Base-by-base conservation (phyloP, 1,139 yeast genomes). In the Kazachstania sp. region DNA sequence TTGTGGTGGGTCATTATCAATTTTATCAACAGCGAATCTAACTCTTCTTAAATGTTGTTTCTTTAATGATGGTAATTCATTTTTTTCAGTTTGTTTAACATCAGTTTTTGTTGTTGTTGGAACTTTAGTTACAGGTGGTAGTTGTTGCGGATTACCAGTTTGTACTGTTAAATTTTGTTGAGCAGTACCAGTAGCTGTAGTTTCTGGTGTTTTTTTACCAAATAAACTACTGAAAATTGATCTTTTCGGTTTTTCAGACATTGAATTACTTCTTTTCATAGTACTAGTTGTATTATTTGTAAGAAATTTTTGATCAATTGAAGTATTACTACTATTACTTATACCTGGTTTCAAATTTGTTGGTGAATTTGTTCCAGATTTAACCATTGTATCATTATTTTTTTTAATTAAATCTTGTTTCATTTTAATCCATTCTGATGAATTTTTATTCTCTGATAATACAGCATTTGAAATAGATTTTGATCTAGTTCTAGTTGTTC, bases 1-100 rank as follows among this genome's bases (percentile, higher is more conserved):
- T 61, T 90, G 97, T 37, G 95, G 97, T 1, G 97, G 97, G 64
- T 90, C 97, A 52, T 71, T 73, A 0, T 73, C 68, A 45, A 87
- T 73, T 50, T 80, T 75, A 52, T 84, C 83, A 13, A 84, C 71
- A 1, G 94, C 85, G 65, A 90, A 90, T 2, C 79, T 73, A 3
- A 90, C 97, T 49, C 94, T 66, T 55, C 75, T 75, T 52, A 84
- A 68, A n/a, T 70, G 68, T 4, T 71, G 57, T 9, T 58, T 56
- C 23, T 50, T n/a, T 26, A 46, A 28, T 31, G 13, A 6, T 31
- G 16, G 28, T n/a, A 43, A 18, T 4, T 43, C 42, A 32, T 32
- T 32, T 15, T 32, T 18, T 1, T 32, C 19, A 15, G 15, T 32
- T 28, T 38, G 30, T 15, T 15, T 32, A 7, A 20, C 8, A 9